Base-by-base conservation (phyloP, 805 yeast species). In the Candida nanaspora region DNA sequence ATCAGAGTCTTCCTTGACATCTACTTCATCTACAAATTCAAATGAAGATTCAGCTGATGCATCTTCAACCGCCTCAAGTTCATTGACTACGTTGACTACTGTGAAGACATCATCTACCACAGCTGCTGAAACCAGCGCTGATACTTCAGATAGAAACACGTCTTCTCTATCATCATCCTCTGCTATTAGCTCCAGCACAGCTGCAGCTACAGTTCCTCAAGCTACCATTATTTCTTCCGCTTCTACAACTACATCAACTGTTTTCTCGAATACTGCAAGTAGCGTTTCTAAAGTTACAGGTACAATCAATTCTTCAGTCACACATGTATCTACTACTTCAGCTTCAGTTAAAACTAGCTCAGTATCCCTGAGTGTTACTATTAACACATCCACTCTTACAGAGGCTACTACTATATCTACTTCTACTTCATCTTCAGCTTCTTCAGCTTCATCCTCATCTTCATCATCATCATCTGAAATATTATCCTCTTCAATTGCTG, bases 331-430 rank as follows among this genome's bases (percentile, higher is more conserved):
- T 3, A 43, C 46, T 7, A 31, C 37, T 20, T 39, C 62, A n/a
- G n/a, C n/a, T n/a, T n/a, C n/a, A n/a, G n/a, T n/a, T n/a, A n/a
- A n/a, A n/a, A n/a, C n/a, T n/a, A n/a, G n/a, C n/a, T n/a, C n/a
- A 4, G 46, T 47, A 18, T 46, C 61, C 16, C 45, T 52, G 40
- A 35, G 58, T 3, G 43, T 41, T 11, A 49, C 61, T n/a, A 57
- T 62, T 42, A 44, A 56, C 27, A 42, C 57, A 9, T 38, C 51
- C 1, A 41, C 51, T 5, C 47, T 57, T 40, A 43, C 59, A 19
- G 32, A 42, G 7, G 55, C 31, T 11, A 45, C 42, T 2, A 52
- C 59, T 4, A 28, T 50, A 18, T 15, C 37, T 6, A 43, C 47
- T 21, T n/a, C 36, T 6, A 38, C 48, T 20, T 16, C 34, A 11